Evolutionary conservation across 2,329 filamentous ascomycete genomes (phyloP).

Genomic region (Clarireedia hainanense): DNA sequence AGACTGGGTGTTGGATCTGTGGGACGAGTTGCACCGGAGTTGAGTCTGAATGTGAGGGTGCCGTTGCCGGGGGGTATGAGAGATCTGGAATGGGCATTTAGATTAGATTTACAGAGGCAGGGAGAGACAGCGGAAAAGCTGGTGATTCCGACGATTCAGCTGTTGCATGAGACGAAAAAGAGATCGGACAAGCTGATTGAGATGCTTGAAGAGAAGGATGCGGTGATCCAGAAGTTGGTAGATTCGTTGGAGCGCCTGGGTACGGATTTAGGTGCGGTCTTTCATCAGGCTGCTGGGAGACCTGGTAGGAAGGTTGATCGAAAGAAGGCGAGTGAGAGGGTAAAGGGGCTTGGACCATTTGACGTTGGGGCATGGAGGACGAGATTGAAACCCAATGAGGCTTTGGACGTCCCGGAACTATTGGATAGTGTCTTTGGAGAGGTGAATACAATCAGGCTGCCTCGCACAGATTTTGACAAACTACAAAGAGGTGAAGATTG

Average conservation of each 20-base stretch:
- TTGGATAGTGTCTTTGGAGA: conserved; percentile 19
- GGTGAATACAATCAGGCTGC: neutral
- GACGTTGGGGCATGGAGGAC: conserved; percentile 27
- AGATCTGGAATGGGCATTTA: conserved; percentile 58
- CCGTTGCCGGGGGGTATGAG: conserved; percentile 54
- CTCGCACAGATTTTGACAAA: neutral
- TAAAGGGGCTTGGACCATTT: conserved; percentile 42
- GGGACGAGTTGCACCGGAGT: conserved; percentile 25
- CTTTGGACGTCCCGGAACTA: conserved; percentile 13
- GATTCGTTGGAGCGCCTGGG: conserved; percentile 46
- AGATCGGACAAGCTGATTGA: conserved; percentile 38
- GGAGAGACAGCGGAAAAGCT: conserved; percentile 37
- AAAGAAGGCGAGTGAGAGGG: conserved; percentile 28
- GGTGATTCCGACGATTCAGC: conserved; percentile 38
- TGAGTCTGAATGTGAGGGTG: conserved; percentile 42
- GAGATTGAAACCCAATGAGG: conserved; percentile 1
- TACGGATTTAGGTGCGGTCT: conserved; percentile 41
- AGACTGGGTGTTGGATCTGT: conserved; percentile 33
- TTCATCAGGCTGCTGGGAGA: conserved; percentile 35
- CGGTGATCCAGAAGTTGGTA: conserved; percentile 43
- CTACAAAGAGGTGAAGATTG: conserved; percentile 10
- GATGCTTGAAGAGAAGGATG: conserved; percentile 44
- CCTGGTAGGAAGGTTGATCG: conserved; percentile 33
- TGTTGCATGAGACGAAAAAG: conserved; percentile 32
- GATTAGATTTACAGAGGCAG: conserved; percentile 36